Evolutionary conservation across 306 rosid species (phyloP), one percentile per base, ranked within the genome.

Genomic region (Aeschynomene evenia): DNA sequence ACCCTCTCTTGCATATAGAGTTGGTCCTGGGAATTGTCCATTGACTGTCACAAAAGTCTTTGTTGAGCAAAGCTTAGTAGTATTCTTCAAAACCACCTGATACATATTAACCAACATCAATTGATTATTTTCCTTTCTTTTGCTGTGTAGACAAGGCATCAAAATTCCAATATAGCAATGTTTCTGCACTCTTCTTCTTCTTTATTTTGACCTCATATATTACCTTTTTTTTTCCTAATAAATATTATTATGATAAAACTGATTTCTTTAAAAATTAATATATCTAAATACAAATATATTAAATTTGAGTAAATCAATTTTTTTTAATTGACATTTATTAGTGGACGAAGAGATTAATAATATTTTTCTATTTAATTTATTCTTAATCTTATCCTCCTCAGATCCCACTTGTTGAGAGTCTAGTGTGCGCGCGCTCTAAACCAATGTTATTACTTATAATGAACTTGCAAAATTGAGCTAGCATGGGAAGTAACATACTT

Each of bases 21-120:
- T 84, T 75, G 90, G 92, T 43, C 96, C 95, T 2, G 96, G 90
- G 43, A 71, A 92, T 67, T 80, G 67, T 24, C 94, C 94, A 29
- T 92, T 86, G 21, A 89, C 77, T 0, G 89, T 74, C 48, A 83
- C 63, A 9, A 86, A 49, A 49, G 84, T 26, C 78, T 87, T 89
- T 11, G 77, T 82, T 18, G 85, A 76, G 66, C 92, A 92, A 21
- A 87, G 82, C 75, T 83, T 87, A 29, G 89, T 92, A 22, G 71
- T 61, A 52, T 78, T 84, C 79, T 75, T 84, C 80, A 61, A 3
- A 45, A 89, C 88, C 80, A 91, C 93, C 97, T 88, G 80, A 79
- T 57, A 66, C 9, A 72, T 20, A 63, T 67, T 58, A 29, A 42
- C 31, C 58, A 76, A 12, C 55, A 64, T 36, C 42, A 61, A 63